Evolutionary conservation across 1,284 basidiomycete species (phyloP).

Genomic region (Sporisorium exsertum): DNA sequence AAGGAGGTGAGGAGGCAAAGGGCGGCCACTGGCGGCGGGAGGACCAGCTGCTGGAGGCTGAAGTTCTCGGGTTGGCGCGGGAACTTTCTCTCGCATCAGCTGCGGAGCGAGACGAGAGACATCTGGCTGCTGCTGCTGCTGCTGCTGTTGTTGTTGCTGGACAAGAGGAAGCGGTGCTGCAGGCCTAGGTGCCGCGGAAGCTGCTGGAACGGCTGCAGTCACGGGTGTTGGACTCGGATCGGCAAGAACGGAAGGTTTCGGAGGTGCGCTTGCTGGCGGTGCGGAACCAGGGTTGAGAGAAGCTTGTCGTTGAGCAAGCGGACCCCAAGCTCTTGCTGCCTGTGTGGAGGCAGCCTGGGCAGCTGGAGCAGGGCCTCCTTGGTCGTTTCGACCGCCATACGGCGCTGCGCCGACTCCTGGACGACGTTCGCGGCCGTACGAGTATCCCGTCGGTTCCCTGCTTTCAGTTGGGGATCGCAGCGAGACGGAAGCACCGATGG

Average conservation of each 20-base stretch:
- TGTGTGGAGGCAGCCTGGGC: constrained; percentile 24
- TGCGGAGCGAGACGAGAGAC: not conserved
- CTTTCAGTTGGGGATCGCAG: constrained; percentile 45
- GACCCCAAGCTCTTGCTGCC: constrained; percentile 61
- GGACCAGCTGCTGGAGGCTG: not conserved
- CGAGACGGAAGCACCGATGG: constrained; percentile 47
- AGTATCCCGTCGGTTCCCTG: constrained; percentile 24
- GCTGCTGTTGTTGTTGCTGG: constrained; percentile 10
- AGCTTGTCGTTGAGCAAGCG: constrained; percentile 60
- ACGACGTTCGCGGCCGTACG: constrained; percentile 42
- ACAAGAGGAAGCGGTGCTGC: constrained; percentile 9
- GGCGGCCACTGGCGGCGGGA: constrained; percentile 21
- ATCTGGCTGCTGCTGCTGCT: not conserved
- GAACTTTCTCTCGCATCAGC: constrained; percentile 1
- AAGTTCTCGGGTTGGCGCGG: constrained; percentile 4
- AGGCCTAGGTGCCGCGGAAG: constrained; percentile 14
- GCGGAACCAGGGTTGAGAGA: constrained; percentile 47
- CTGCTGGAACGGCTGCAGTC: constrained; percentile 11
- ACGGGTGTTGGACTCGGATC: constrained; percentile 21
- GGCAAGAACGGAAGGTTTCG: constrained; percentile 9
- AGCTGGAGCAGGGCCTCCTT: constrained; percentile 12
- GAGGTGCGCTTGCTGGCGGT: constrained; percentile 14
- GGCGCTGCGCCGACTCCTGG: constrained; percentile 16
- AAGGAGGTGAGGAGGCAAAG: constrained; percentile 40
- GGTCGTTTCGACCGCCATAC: constrained; percentile 31